Percentiles rank a stretch among this genome's conserved stretches.
phyloP scores from a whole-genome alignment of 768 basidiomycete species.

The Mycena filopes region DNA sequence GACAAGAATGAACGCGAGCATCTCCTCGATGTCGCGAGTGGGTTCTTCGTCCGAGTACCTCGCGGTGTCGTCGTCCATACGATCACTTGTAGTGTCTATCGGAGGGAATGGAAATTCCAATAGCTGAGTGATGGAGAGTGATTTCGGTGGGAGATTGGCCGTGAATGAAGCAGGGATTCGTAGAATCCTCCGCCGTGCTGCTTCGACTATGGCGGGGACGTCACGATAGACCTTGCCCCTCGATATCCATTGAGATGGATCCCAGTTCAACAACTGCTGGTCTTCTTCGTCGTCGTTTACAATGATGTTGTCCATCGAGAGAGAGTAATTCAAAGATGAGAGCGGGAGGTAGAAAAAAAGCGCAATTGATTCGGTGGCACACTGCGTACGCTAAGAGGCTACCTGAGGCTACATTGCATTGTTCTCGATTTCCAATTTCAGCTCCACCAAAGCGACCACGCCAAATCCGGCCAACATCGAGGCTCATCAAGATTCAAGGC shows the following conservation, averaged over 20 bases:
- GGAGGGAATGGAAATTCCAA: neutral
- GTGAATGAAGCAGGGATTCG: neutral
- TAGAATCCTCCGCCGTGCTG: neutral
- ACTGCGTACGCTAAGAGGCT: too few species aligned
- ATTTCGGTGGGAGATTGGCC: neutral
- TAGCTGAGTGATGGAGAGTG: neutral
- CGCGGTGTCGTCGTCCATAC: neutral
- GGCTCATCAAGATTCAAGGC: too few species aligned
- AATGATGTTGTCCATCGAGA: too few species aligned
- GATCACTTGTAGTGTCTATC: neutral
- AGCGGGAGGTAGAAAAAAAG: too few species aligned
- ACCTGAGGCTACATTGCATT: too few species aligned
- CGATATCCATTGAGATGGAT: neutral
- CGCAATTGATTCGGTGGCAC: too few species aligned
- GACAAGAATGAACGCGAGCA: slow-evolving; percentile 4
- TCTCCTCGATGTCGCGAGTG: neutral
- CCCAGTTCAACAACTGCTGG: neutral
- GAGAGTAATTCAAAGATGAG: too few species aligned
- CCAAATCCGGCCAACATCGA: too few species aligned
- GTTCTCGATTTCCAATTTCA: too few species aligned
- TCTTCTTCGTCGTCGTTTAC: neutral
- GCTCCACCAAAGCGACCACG: too few species aligned
- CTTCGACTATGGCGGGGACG: neutral
- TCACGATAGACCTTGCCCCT: neutral
- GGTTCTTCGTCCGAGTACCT: neutral